phyloP scores from a whole-genome alignment of 2,329 filamentous ascomycete genomes.

The Penicillium sp. region DNA sequence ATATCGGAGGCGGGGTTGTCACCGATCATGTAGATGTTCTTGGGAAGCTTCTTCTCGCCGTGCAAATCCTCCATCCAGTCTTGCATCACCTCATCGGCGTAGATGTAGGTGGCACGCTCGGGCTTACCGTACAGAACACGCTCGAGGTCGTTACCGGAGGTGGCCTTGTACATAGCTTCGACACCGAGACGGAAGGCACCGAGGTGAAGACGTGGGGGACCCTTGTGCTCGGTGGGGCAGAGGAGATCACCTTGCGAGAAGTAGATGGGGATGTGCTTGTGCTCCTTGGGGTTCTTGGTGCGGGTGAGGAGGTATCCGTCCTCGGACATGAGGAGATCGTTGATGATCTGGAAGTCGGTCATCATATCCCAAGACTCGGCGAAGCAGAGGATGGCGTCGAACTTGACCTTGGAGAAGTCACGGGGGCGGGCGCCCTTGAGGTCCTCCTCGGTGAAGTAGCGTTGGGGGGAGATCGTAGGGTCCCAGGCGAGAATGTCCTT shows the following conservation, averaged over 20 bases:
- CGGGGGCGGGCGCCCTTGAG: conserved; percentile 65
- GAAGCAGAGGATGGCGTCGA: conserved; percentile 74
- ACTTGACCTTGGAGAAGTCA: conserved; percentile 70
- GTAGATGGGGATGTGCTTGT: conserved; percentile 69
- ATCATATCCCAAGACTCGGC: conserved; percentile 72
- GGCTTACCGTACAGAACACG: conserved; percentile 76
- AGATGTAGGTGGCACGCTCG: conserved; percentile 72
- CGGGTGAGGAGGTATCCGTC: conserved; percentile 65
- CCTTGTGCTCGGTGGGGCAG: conserved; percentile 65
- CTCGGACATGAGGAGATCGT: conserved; percentile 68
- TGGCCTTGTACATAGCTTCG: conserved; percentile 65
- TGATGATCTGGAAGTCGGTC: conserved; percentile 74
- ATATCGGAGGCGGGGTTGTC: conserved; percentile 75
- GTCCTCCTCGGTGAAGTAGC: conserved; percentile 67
- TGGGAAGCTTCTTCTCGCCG: conserved; percentile 66
- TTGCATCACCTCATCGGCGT: conserved; percentile 70
- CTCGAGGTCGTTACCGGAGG: conserved; percentile 70
- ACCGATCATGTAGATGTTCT: conserved; percentile 75
- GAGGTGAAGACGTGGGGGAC: conserved; percentile 67
- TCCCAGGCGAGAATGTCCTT: conserved; percentile 73
- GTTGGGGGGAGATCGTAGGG: conserved; percentile 67
- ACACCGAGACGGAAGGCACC: conserved; percentile 72
- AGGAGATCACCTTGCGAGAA: conserved; percentile 66
- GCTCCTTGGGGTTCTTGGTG: conserved; percentile 59
- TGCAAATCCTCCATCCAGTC: conserved; percentile 76